Evolutionary conservation across 805 yeast species (phyloP), one percentile per base, ranked within the genome.

Genomic region (Sungouiozyma intestinalis): DNA sequence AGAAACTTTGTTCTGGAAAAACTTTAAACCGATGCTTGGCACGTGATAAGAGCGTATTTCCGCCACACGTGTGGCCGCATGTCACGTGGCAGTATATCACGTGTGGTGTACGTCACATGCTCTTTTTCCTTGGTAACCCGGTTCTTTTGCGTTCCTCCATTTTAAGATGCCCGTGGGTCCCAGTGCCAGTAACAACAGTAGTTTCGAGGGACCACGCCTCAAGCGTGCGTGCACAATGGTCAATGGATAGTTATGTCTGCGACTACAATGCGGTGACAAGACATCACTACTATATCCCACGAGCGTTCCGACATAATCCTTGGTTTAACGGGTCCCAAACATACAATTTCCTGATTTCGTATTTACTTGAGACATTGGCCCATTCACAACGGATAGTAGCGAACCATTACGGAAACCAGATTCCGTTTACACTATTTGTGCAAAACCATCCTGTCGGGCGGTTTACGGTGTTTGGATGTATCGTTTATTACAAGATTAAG

Each of bases 371-470:
- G 11, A 16, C 42, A 18, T 29, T 48, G 24, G 36, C 39, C 19
- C 21, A n/a, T 6, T 50, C 52, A 5, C 43, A 35, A 29, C 13
- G 15, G 7, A 35, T 50, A 2, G 41, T 43, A 17, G 7, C 17
- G 13, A 21, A 39, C 13, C 40, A 47, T 39, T 51, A 51, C 35
- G 19, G 29, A 35, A 16, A 32, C 21, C 14, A 33, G 35, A 15
- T 39, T 39, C 18, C 16, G 14, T 6, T 57, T 61, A 24, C 29
- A 3, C 43, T 63, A 3, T 48, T 73, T 53, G 51, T 62, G 33
- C 51, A 54, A 1, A 73, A 73, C 45, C 70, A 72, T 52, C 79
- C 79, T 0, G 39, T 73, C 2, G 47, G 53, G 16, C 49, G 48
- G 16, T 49, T 73, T 0, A 46, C 48, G 13, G 43, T 73, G 0